Evolutionary conservation across 495 filamentous ascomycete species (phyloP).

Genomic region (Podospora sp.): DNA sequence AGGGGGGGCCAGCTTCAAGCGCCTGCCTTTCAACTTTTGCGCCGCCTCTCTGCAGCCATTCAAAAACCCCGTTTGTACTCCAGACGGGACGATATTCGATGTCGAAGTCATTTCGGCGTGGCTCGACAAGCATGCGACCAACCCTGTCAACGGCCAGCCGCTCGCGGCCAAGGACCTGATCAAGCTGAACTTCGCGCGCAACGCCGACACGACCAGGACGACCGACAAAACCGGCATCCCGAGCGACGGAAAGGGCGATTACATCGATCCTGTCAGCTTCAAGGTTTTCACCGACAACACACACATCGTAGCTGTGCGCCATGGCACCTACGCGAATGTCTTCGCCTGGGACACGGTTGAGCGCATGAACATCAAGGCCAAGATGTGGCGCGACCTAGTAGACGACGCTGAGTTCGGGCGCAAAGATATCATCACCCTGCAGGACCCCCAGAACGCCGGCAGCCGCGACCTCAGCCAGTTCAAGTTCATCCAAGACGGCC

Average conservation of each 20-base stretch:
- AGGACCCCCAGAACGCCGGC: slow-evolving; percentile 92
- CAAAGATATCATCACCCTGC: slow-evolving; percentile 93
- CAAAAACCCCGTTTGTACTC: slow-evolving; percentile 80
- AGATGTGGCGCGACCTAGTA: slow-evolving; percentile 92
- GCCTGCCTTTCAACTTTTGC: slow-evolving; percentile 97
- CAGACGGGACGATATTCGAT: slow-evolving; percentile 79
- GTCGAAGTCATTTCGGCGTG: slow-evolving; percentile 85
- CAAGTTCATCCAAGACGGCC: slow-evolving; percentile 85
- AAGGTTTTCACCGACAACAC: slow-evolving; percentile 98
- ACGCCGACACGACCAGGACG: slow-evolving; percentile 64
- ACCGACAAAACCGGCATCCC: slow-evolving; percentile 40
- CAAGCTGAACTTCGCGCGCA: slow-evolving; percentile 88
- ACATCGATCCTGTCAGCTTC: slow-evolving; percentile 94
- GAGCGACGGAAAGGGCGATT: slow-evolving; percentile 65
- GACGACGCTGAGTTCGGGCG: slow-evolving; percentile 85
- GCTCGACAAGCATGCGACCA: slow-evolving; percentile 90
- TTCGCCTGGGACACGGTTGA: slow-evolving; percentile 96
- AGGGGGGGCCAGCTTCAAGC: slow-evolving; percentile 72
- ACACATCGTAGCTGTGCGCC: slow-evolving; percentile 86
- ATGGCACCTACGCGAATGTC: slow-evolving; percentile 80
- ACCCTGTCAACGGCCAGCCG: slow-evolving; percentile 81
- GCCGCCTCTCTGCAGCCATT: slow-evolving; percentile 93
- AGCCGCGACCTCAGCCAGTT: slow-evolving; percentile 84
- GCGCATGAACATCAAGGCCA: slow-evolving; percentile 93
- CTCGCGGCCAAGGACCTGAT: slow-evolving; percentile 82